Percentiles rank a stretch among this genome's conserved stretches.
Conservation (phyloP, 2,329 filamentous ascomycete species). For the Cordyceps militaris region DNA sequence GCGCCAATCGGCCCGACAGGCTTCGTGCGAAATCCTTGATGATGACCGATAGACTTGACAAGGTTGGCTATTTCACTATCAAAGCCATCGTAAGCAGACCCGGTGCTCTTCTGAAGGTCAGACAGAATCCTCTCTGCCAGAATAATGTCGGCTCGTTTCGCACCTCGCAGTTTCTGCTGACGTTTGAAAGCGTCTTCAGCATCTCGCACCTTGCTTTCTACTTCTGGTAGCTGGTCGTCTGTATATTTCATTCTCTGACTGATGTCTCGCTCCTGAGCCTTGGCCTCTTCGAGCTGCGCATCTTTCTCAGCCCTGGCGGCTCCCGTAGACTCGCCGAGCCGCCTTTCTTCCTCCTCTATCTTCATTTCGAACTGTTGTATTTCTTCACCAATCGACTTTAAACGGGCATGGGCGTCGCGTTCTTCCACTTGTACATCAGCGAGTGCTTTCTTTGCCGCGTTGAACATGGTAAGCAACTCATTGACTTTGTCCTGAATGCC, state of each 20-base stretch:
- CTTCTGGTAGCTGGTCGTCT: constrained; percentile 24
- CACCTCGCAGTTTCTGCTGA: constrained; percentile 26
- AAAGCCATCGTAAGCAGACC: constrained; percentile 58
- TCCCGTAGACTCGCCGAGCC: constrained; percentile 62
- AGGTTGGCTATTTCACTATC: constrained; percentile 55
- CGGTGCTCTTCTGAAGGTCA: constrained; percentile 50
- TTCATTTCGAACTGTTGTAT: constrained; percentile 39
- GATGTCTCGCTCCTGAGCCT: constrained; percentile 21
- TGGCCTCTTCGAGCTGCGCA: constrained; percentile 39
- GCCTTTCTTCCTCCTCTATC: constrained; percentile 49
- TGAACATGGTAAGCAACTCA: constrained; percentile 44
- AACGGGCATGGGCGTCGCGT: constrained; percentile 52
- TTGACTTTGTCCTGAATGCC: constrained; percentile 36
- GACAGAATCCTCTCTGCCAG: constrained; percentile 37
- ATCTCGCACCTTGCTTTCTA: constrained; percentile 28
- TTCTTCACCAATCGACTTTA: constrained; percentile 46
- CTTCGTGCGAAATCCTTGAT: constrained; percentile 58
- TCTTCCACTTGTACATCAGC: constrained; percentile 54
- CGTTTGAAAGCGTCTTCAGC: constrained; percentile 25
- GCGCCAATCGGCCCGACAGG: constrained; percentile 81
- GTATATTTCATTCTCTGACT: constrained; percentile 22
- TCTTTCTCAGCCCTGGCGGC: constrained; percentile 59
- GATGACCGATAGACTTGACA: constrained; percentile 60
- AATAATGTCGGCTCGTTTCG: constrained; percentile 48
- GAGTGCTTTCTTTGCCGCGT: constrained; percentile 47